phyloP scores from a whole-genome alignment of 768 basidiomycete species.

The Boletus subparvulus region DNA sequence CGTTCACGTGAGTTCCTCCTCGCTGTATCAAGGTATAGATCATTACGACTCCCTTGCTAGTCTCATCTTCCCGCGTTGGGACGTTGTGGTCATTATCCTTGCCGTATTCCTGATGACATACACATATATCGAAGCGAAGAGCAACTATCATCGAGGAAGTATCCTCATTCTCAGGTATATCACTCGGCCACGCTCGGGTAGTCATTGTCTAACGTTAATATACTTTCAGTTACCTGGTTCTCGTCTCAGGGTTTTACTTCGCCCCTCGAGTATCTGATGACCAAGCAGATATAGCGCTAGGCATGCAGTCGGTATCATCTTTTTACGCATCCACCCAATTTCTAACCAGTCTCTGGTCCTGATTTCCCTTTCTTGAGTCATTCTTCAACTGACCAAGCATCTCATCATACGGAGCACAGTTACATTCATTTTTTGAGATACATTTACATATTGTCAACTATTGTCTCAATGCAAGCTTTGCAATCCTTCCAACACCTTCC shows the following conservation, averaged over 20 bases:
- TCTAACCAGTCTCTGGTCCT: slow-evolving; percentile 15
- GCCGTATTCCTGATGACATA: slow-evolving; percentile 98
- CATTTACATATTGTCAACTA: slow-evolving; percentile 9
- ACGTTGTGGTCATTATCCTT: slow-evolving; percentile 90
- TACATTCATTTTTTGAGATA: slow-evolving; percentile 22
- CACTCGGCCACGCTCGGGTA: not conserved
- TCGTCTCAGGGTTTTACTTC: slow-evolving; percentile 89
- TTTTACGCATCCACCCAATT: slow-evolving; percentile 2
- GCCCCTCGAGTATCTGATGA: slow-evolving; percentile 52
- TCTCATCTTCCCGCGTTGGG: slow-evolving; percentile 98
- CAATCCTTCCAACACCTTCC: slow-evolving; percentile 43
- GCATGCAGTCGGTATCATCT: slow-evolving; percentile 2
- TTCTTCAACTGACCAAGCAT: slow-evolving; percentile 2
- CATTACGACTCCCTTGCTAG: slow-evolving; percentile 40
- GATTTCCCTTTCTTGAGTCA: not conserved
- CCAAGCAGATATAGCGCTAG: slow-evolving; percentile 10
- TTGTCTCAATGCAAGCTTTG: slow-evolving; percentile 53
- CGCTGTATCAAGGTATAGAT: not conserved
- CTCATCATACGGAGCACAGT: slow-evolving; percentile 6
- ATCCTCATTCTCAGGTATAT: slow-evolving; percentile 88
- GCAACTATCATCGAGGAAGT: slow-evolving; percentile 96
- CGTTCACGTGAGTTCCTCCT: slow-evolving; percentile 78
- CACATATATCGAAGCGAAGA: slow-evolving; percentile 98
- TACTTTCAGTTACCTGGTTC: slow-evolving; percentile 77
- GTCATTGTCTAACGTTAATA: not conserved